phyloP scores from a whole-genome alignment of 78 protist genomes.

The Dictyostelium brefeldianum region DNA sequence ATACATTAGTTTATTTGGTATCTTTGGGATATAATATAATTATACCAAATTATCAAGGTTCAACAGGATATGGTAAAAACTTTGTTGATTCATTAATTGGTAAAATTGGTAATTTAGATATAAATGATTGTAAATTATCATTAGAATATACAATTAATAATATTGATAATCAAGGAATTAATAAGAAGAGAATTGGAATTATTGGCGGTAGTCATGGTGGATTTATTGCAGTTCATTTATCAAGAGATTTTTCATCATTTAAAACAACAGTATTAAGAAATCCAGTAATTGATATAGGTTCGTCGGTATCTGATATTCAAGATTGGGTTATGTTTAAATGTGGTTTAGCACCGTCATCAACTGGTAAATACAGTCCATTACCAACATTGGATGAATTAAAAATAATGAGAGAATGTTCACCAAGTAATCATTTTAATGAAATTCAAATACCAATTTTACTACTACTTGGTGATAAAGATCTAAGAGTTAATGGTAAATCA shows the following conservation, averaged over 20 bases:
- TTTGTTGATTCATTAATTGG: constrained; percentile 36
- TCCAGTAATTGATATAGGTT: constrained; percentile 62
- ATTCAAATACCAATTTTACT: constrained; percentile 32
- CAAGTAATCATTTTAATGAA: constrained; percentile 16
- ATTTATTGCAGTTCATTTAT: constrained; percentile 37
- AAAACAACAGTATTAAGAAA: constrained; percentile 55
- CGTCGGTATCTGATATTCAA: constrained; percentile 64
- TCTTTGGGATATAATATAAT: constrained; percentile 57
- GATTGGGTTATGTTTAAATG: constrained; percentile 68
- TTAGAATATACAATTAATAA: constrained; percentile 6
- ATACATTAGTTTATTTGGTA: not conserved
- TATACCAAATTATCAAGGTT: constrained; percentile 59
- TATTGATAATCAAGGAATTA: not conserved
- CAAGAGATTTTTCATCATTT: constrained; percentile 5
- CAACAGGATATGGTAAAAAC: constrained; percentile 72
- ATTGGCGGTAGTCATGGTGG: constrained; percentile 82
- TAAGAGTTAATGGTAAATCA: constrained; percentile 20
- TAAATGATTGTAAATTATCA: constrained; percentile 20
- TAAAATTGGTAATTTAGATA: constrained; percentile 16
- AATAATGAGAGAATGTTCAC: constrained; percentile 65
- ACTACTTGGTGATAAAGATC: constrained; percentile 43
- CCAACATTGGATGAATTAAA: constrained; percentile 34
- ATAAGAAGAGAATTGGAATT: not conserved
- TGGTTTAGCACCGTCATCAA: constrained; percentile 11
- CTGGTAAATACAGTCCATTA: constrained; percentile 6